phyloP scores from a whole-genome alignment of 495 filamentous ascomycete species.

The Penicillium mononematosum region DNA sequence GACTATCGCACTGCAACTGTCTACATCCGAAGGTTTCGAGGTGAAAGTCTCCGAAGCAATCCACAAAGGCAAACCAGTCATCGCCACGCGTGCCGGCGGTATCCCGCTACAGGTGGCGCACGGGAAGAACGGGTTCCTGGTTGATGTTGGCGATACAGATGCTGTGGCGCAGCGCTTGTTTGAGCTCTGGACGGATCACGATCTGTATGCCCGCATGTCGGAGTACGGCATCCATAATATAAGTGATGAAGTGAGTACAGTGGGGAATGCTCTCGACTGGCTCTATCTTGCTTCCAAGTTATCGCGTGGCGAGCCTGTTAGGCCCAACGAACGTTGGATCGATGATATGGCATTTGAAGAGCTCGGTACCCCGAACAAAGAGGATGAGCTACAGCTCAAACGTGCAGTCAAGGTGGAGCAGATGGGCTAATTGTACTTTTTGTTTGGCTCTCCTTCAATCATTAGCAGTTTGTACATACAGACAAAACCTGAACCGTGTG shows the following conservation, averaged over 20 bases:
- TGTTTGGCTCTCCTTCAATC: background rate
- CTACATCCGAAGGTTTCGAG: conserved; percentile 83
- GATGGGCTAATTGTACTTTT: conserved; percentile 27
- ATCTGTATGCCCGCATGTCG: conserved; percentile 65
- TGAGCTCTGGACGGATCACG: conserved; percentile 65
- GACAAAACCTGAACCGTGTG: background rate
- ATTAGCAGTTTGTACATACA: background rate
- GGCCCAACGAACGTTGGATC: conserved; percentile 63
- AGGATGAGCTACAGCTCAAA: conserved; percentile 44
- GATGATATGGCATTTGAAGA: conserved; percentile 75
- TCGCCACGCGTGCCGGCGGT: conserved; percentile 75
- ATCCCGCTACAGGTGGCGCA: conserved; percentile 80
- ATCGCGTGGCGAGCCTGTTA: conserved; percentile 46
- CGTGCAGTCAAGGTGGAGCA: conserved; percentile 35
- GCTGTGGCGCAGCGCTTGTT: conserved; percentile 70
- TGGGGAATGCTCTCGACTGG: conserved; percentile 77
- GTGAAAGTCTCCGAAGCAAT: conserved; percentile 87
- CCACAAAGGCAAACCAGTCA: conserved; percentile 80
- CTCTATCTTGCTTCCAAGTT: conserved; percentile 70
- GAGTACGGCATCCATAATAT: conserved; percentile 63
- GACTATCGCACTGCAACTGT: conserved; percentile 74
- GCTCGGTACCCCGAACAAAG: conserved; percentile 41
- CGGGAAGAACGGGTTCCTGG: conserved; percentile 72
- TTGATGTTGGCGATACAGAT: conserved; percentile 68
- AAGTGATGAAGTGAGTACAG: conserved; percentile 80